Evolutionary conservation across 192 early-diverging fungal genomes (phyloP).

Genomic region (Linnemannia elongata): DNA sequence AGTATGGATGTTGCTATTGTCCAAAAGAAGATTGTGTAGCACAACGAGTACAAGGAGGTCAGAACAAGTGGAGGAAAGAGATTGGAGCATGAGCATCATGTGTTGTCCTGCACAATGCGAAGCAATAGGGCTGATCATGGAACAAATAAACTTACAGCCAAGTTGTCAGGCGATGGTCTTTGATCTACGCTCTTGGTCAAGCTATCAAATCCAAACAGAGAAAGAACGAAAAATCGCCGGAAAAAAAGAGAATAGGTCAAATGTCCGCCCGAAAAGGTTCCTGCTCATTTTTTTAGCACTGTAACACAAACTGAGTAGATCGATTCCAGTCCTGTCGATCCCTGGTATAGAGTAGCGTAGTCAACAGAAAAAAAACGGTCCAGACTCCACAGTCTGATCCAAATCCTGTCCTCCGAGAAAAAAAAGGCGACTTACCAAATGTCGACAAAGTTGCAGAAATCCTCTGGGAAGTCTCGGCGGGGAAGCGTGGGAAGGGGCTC

Average conservation of each 20-base stretch:
- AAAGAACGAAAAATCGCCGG: neutral
- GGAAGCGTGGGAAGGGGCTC: constrained; percentile 89
- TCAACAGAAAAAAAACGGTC: neutral
- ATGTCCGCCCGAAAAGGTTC: neutral
- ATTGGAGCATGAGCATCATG: neutral
- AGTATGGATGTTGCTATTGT: constrained; percentile 69
- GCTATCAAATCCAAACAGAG: constrained; percentile 33
- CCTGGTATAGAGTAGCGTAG: neutral
- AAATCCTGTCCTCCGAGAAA: neutral
- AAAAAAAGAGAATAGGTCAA: constrained; percentile 1
- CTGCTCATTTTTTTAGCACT: constrained; percentile 13
- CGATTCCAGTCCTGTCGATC: constrained; percentile 14
- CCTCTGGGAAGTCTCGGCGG: constrained; percentile 76
- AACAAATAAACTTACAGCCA: constrained; percentile 63
- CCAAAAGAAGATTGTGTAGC: neutral
- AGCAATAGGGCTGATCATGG: neutral
- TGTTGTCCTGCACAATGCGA: neutral
- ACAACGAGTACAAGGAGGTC: too few relatives aligned
- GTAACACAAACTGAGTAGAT: neutral
- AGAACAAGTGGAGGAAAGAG: neutral
- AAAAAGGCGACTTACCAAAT: constrained; percentile 67
- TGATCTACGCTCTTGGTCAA: constrained; percentile 67
- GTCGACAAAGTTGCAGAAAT: constrained; percentile 84
- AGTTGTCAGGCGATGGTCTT: constrained; percentile 75
- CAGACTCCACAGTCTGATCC: neutral